These are phyloP conservation scores for Exophiala viscosa DNA, from an alignment of 2,329 filamentous ascomycete genomes.

Conservation along the genomic window DNA sequence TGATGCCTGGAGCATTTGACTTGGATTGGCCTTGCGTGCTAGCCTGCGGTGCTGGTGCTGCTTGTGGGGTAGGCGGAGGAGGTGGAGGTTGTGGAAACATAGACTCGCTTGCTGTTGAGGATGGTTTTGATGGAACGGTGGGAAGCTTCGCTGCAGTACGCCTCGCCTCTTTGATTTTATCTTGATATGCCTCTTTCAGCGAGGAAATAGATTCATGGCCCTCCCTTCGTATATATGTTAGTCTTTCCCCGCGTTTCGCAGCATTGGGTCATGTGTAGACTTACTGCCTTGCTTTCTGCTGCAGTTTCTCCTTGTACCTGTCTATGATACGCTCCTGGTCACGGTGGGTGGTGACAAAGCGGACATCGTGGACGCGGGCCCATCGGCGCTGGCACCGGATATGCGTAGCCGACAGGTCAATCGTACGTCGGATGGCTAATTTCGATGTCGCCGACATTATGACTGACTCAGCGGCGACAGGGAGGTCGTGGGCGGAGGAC, in stretches of 20 bases:
- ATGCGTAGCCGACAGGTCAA: neutral
- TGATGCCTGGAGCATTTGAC: conserved; percentile 47
- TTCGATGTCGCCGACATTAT: conserved; percentile 6
- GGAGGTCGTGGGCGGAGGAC: neutral
- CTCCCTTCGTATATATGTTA: conserved; percentile 45
- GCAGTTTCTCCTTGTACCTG: conserved; percentile 83
- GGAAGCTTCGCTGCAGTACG: conserved; percentile 52
- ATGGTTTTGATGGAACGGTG: conserved; percentile 41
- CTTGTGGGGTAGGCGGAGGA: conserved; percentile 38
- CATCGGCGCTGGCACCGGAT: conserved; percentile 65
- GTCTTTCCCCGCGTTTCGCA: neutral
- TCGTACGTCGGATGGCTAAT: conserved; percentile 9
- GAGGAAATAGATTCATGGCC: conserved; percentile 57
- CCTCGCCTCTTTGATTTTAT: conserved; percentile 72
- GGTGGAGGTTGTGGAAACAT: conserved; percentile 30
- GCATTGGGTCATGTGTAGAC: conserved; percentile 23
- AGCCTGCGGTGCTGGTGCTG: conserved; percentile 38
- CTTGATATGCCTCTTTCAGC: conserved; percentile 76
- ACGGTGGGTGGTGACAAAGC: conserved; percentile 78
- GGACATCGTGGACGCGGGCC: conserved; percentile 88
- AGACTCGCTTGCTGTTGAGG: conserved; percentile 28
- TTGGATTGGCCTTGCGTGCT: conserved; percentile 43
- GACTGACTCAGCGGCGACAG: neutral
- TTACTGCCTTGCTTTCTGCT: conserved; percentile 69
- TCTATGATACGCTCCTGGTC: conserved; percentile 66